phyloP scores from a whole-genome alignment of 73 alveolate species.

The Uronychia binucleata region DNA sequence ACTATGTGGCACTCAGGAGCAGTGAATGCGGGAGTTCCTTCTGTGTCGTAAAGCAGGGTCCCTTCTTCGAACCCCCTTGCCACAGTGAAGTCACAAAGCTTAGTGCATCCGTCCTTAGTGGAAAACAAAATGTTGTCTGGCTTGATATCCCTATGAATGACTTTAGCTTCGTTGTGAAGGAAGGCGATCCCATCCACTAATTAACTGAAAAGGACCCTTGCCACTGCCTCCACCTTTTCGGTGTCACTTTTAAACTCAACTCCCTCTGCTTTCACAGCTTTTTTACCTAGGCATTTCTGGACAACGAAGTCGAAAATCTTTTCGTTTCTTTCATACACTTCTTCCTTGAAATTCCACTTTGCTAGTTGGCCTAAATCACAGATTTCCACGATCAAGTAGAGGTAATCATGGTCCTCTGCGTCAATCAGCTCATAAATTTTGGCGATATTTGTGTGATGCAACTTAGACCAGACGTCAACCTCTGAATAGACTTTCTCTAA shows the following conservation, averaged over 20 bases:
- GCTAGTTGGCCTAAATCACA: conserved; percentile 59
- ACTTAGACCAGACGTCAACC: conserved; percentile 45
- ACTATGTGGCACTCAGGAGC: conserved; percentile 67
- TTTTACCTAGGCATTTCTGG: not conserved
- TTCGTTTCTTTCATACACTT: conserved; percentile 28
- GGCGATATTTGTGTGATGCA: conserved; percentile 27
- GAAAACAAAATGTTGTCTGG: conserved; percentile 49
- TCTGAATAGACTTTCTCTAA: conserved; percentile 58
- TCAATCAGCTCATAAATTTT: conserved; percentile 57
- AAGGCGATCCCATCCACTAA: conserved; percentile 26
- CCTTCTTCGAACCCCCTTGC: conserved; percentile 11
- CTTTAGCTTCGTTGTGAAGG: conserved; percentile 30
- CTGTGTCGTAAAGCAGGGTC: conserved; percentile 33
- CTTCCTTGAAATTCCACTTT: conserved; percentile 48
- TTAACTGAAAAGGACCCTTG: conserved; percentile 48
- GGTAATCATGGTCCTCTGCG: conserved; percentile 59
- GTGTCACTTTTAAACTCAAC: conserved; percentile 6
- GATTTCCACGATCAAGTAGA: conserved; percentile 45
- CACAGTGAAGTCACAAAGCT: conserved; percentile 57
- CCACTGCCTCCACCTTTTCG: conserved; percentile 32
- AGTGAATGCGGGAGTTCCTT: conserved; percentile 59
- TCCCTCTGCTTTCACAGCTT: not conserved
- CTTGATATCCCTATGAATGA: conserved; percentile 60
- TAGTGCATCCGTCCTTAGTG: conserved; percentile 38
- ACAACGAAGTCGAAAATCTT: conserved; percentile 28